Base-by-base conservation (phyloP, 2,329 filamentous ascomycete species). In the Diaporthe longicolla region DNA sequence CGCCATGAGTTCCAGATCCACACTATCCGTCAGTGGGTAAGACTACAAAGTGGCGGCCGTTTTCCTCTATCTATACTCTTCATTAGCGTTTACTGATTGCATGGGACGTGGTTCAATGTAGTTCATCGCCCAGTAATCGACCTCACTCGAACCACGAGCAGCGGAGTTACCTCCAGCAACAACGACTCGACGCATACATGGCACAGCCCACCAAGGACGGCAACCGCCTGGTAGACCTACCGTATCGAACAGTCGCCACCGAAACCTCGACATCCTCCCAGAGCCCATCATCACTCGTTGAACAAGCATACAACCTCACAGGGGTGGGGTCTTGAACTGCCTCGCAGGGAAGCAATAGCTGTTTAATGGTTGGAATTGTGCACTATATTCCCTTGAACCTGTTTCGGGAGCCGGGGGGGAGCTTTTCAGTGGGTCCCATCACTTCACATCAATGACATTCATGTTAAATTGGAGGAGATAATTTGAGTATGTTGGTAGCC, bases 141-240 rank as follows among this genome's bases (percentile, higher is more conserved):
- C 11, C 37, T 15, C 5, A 29, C 24, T 19, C 19, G 5, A 35
- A 19, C 15, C 35, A 29, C 37, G 37, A 40, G 37, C 37, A 40
- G 37, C 68, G 48, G n/a, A 21, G 19, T 24, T 24, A 48, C 54
- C 68, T 70, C 40, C 68, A 59, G 45, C 54, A 70, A 32, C 68
- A 50, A 35, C 68, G 68, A 21, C 54, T 70, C 54, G 37, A 29
- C 13, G 6, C 54, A 3, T 70, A 21, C 10, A 4, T 59, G n/a
- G 11, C 21, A 15, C 54, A 70, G 29, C 68, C 68, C 40, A 37
- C 29, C 54, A 15, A 17, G 11, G 24, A 29, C 21, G 54, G 68
- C 6, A 70, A 70, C 15, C 54, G 52, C 35, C 54, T 70, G 26
- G 68, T 59, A 4, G 11, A 29, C 3, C 40, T 70, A 4, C 43